Percentiles rank a stretch among this genome's conserved stretches.
Evolutionary conservation across 2,329 filamentous ascomycete genomes (phyloP).

Genomic region (Huntiella decipiens): DNA sequence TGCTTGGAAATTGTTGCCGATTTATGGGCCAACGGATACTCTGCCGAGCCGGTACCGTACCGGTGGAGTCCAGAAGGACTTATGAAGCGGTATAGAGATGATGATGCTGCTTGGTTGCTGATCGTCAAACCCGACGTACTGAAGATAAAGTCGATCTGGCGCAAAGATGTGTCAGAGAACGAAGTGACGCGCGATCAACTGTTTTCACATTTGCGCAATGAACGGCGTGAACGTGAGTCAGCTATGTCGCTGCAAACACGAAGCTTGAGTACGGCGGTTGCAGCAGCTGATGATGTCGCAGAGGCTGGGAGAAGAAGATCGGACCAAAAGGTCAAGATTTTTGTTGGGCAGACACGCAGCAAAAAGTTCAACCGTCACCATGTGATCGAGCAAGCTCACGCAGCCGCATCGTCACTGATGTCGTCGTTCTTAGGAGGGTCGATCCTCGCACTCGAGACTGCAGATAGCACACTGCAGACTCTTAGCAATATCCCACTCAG

Average conservation of each 20-base stretch:
- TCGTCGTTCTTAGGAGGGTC: conserved; percentile 57
- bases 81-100: conserved; percentile 54
- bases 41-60: conserved; percentile 70
- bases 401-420: conserved; percentile 39
- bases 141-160: conserved; percentile 60
- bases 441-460: conserved; percentile 72
- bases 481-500: conserved; percentile 57
- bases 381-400: conserved; percentile 63
- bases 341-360: conserved; percentile 61
- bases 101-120: conserved; percentile 69
- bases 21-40: conserved; percentile 70
- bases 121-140: conserved; percentile 67
- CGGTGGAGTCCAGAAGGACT: conserved; percentile 64
- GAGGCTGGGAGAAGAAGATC: conserved; percentile 15
- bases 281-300: background rate
- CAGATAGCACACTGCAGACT: conserved; percentile 61
- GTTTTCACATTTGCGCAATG: conserved; percentile 58
- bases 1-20: conserved; percentile 61
- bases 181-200: conserved; percentile 46
- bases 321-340: conserved; percentile 63
- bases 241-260: conserved; percentile 31
- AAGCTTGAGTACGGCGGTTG: background rate
- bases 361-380: conserved; percentile 83
- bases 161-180: conserved; percentile 54
- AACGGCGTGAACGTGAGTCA: conserved; percentile 62